Evolutionary conservation across 768 basidiomycete genomes (phyloP).

Genomic region (Daedalea quercina): DNA sequence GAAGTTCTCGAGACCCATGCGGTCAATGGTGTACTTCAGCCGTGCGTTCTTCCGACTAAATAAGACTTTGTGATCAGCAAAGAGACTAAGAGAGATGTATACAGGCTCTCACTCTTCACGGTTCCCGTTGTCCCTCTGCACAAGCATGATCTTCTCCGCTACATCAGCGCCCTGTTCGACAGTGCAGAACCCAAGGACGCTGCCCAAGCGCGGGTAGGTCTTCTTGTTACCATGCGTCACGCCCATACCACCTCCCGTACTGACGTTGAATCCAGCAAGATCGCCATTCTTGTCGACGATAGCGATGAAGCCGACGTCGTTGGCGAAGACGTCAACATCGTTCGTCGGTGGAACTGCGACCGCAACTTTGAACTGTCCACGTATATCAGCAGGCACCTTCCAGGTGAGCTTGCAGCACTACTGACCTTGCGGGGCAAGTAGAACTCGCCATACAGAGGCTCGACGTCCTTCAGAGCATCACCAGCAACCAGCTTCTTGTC

Average conservation of each 20-base stretch:
- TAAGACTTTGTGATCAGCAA: conserved; percentile 1
- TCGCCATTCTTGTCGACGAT: conserved; percentile 73
- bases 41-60: conserved; percentile 64
- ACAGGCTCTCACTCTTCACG: conserved; percentile 74
- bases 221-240: conserved; percentile 99
- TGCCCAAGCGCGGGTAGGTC: conserved; percentile 89
- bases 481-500: conserved; percentile 96
- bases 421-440: conserved; percentile 92
- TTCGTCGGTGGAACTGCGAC: conserved; percentile 95
- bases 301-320: conserved; percentile 96
- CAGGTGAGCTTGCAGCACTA: conserved; percentile 5
- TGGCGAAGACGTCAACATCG: conserved; percentile 92
- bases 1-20: conserved; percentile 85
- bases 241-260: conserved; percentile 97
- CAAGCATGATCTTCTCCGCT: conserved; percentile 90
- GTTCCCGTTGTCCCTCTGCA: conserved; percentile 94
- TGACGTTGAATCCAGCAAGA: conserved; percentile 89
- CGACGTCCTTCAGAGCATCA: conserved; percentile 88
- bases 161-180: conserved; percentile 78
- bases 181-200: conserved; percentile 90
- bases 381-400: conserved; percentile 3
- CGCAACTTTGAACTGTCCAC: conserved; percentile 86
- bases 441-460: conserved; percentile 96
- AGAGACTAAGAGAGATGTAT: not conserved
- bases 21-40: conserved; percentile 95